Percentiles rank a stretch among this genome's conserved stretches.
These are phyloP conservation scores for Sisymbrium altissimum DNA, from an alignment of 345 rosid species.

Conservation along the genomic window DNA sequence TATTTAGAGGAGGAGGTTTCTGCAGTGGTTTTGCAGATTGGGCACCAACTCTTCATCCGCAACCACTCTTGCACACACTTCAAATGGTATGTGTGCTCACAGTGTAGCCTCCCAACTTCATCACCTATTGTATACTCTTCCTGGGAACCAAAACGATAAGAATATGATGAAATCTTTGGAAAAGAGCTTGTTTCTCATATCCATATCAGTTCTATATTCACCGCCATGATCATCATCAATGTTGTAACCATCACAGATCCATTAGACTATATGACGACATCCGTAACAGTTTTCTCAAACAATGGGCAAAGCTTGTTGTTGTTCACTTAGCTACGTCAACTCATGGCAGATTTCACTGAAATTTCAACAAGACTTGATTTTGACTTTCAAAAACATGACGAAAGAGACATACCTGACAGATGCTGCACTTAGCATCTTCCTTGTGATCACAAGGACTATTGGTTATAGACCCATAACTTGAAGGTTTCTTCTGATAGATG, in stretches of 20 bases:
- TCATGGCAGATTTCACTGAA: neutral
- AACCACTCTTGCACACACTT: constrained; percentile 80
- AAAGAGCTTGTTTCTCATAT: neutral
- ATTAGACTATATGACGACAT: neutral
- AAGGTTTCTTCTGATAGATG: constrained; percentile 40
- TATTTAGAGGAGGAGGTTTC: constrained; percentile 40
- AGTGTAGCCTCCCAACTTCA: constrained; percentile 71
- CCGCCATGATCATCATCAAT: neutral
- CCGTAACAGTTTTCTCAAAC: neutral
- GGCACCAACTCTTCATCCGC: constrained; percentile 92
- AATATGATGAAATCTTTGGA: neutral
- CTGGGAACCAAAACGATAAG: constrained; percentile 40
- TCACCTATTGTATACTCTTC: constrained; percentile 80
- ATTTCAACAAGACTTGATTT: neutral
- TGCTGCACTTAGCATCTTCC: constrained; percentile 74
- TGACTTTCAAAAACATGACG: constrained; percentile 11
- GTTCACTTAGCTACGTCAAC: neutral
- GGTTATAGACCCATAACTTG: constrained; percentile 28
- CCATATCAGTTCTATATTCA: neutral
- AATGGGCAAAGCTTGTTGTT: neutral
- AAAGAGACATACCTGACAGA: constrained; percentile 71
- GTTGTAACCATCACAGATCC: neutral
- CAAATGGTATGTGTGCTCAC: constrained; percentile 71
- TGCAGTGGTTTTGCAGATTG: constrained; percentile 77
- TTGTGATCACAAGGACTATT: constrained; percentile 23